Base-by-base conservation (phyloP, 2,329 filamentous ascomycete species). In the Clonostachys solani region DNA sequence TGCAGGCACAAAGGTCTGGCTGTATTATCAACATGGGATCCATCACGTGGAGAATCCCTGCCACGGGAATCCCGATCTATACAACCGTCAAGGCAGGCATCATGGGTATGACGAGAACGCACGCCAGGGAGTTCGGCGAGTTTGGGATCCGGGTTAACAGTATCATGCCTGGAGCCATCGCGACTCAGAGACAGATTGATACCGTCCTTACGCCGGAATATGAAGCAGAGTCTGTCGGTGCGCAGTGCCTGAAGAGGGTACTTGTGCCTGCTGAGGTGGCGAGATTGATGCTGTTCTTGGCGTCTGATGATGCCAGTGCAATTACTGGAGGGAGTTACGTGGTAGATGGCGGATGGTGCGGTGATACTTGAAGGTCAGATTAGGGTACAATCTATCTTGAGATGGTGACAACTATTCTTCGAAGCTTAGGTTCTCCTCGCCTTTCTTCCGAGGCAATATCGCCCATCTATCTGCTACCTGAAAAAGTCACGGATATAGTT, bases 71-170 rank as follows among this genome's bases (percentile, higher is more conserved):
- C 60, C 77, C 65, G 63, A 65, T 50, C 62, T 81, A 56, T 74
- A 79, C 62, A 63, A 70, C 56, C 60, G 73, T 71, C 56, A 81
- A 81, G 59, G 75, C 76, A 0, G 78, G 74, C 0, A 58, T 80
- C 34, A 74, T 80, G 60, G 77, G 75, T 44, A 72, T 81, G 65
- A 78, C 76, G 13, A 71, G 76, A 35, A 75, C 72, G 5, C 78
- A 77, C 69, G 69, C 76, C 4, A 71, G 74, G 43, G 78, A 81
- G 60, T 68, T 81, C 23, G 66, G 72, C 15, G 69, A 73, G 53
- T 59, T 61, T 37, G 68, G 68, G 40, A 75, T 78, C 8, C 52
- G 73, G 0, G 66, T 76, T 6, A 77, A 77, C 45, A 74, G 69
- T 47, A 67, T 78, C 33, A 72, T 76, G 69, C 74, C 74, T 0